Conservation (phyloP, 2,329 filamentous ascomycete genomes). For the Pseudogymnoascus sp. region DNA sequence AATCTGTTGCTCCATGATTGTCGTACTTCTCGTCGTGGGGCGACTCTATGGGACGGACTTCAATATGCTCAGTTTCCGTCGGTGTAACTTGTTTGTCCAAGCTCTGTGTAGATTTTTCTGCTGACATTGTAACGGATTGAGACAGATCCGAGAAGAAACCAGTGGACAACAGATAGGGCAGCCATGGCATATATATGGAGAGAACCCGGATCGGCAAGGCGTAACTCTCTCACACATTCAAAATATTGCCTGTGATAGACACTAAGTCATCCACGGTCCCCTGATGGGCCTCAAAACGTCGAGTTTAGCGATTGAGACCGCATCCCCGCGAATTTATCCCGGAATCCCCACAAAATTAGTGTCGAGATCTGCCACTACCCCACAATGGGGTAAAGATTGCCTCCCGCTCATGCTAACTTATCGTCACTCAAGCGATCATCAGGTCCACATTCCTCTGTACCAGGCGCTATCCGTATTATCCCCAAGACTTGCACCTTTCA, state of each 20-base stretch:
- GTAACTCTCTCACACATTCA: background rate
- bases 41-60: background rate
- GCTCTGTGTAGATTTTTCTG: slow-evolving; percentile 1
- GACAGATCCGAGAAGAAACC: background rate
- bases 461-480: background rate
- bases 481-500: background rate
- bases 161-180: background rate
- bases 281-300: background rate
- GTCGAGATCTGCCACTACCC: slow-evolving; percentile 4
- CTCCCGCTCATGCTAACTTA: background rate
- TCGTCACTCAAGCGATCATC: background rate
- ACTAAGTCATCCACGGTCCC: background rate
- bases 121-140: background rate
- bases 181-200: background rate
- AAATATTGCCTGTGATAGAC: background rate
- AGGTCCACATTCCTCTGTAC: background rate
- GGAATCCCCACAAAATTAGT: background rate
- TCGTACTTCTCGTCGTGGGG: background rate
- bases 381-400: slow-evolving; percentile 5
- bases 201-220: background rate
- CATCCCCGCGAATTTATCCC: background rate
- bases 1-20: background rate
- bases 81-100: background rate
- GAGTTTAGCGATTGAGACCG: background rate
- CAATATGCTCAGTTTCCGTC: background rate